Percentiles rank a stretch among this genome's conserved stretches.
Evolutionary conservation across 169 alveolate genomes (phyloP).

Genomic region (Babesia bigemina): DNA sequence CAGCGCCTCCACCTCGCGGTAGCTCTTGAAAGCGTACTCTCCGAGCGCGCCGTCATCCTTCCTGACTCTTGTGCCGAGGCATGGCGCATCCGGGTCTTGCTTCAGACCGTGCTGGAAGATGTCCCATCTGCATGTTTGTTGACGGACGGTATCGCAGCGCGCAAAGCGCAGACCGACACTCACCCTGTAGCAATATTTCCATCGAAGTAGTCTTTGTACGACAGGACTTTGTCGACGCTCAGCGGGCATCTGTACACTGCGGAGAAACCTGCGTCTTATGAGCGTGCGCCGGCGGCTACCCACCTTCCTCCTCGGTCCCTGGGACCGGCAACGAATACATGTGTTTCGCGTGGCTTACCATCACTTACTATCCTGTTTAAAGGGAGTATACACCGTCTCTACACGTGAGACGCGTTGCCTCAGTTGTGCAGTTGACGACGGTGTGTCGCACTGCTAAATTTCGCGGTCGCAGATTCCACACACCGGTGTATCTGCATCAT

Average conservation of each 20-base stretch:
- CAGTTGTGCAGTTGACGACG: neutral
- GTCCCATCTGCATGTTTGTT: slow-evolving; percentile 54
- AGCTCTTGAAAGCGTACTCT: slow-evolving; percentile 48
- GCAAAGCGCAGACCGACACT: neutral
- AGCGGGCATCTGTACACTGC: slow-evolving; percentile 51
- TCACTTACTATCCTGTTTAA: neutral
- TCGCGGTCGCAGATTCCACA: no score
- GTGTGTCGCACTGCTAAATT: no score
- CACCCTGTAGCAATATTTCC: slow-evolving; percentile 65
- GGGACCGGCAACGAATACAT: slow-evolving; percentile 54
- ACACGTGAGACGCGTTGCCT: neutral
- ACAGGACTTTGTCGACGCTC: slow-evolving; percentile 40
- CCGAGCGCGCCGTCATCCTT: slow-evolving; percentile 57
- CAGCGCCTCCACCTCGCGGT: slow-evolving; percentile 46
- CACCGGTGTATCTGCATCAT: no score
- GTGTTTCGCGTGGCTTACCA: slow-evolving; percentile 2
- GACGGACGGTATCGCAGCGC: neutral
- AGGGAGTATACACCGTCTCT: neutral
- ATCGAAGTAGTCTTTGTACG: slow-evolving; percentile 51
- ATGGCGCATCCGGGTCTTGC: slow-evolving; percentile 52
- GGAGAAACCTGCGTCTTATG: slow-evolving; percentile 31
- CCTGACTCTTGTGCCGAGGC: slow-evolving; percentile 50
- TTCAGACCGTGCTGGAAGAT: slow-evolving; percentile 62
- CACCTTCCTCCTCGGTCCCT: slow-evolving; percentile 69
- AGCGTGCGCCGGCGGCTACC: neutral